Conservation (phyloP, 345 rosid species). For the Dipteronia sinensis region DNA sequence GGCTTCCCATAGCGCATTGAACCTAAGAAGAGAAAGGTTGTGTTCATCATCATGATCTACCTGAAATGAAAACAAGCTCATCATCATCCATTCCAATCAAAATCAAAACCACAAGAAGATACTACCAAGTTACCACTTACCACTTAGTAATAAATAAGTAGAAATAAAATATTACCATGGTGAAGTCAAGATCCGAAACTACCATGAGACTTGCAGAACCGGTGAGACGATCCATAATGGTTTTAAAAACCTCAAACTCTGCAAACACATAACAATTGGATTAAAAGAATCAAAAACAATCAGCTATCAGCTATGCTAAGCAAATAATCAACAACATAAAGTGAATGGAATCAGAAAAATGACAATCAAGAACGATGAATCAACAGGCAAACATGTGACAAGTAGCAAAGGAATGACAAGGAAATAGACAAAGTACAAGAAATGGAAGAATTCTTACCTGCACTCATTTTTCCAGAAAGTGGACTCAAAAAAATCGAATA, state of each 20-base stretch:
- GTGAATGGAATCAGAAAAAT: no score
- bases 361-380: no score
- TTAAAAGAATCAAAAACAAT: no score
- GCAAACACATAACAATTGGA: neutral
- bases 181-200: slow-evolving; percentile 85
- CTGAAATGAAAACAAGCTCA: slow-evolving; percentile 31
- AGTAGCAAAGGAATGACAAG: no score
- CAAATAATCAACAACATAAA: no score
- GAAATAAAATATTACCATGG: slow-evolving; percentile 49
- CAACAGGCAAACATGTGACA: no score
- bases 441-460: no score
- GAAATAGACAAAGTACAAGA: no score
- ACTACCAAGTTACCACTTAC: neutral
- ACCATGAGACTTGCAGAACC: slow-evolving; percentile 73
- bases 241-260: neutral
- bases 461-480: no score
- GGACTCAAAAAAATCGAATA: no score
- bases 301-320: no score
- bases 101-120: neutral
- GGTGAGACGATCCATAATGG: slow-evolving; percentile 55
- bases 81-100: neutral
- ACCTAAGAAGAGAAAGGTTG: slow-evolving; percentile 65
- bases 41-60: slow-evolving; percentile 81
- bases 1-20: slow-evolving; percentile 90
- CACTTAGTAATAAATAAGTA: neutral